Evolutionary conservation across 1,284 basidiomycete species (phyloP).

Genomic region (Sporisorium iseilematis-ciliati): DNA sequence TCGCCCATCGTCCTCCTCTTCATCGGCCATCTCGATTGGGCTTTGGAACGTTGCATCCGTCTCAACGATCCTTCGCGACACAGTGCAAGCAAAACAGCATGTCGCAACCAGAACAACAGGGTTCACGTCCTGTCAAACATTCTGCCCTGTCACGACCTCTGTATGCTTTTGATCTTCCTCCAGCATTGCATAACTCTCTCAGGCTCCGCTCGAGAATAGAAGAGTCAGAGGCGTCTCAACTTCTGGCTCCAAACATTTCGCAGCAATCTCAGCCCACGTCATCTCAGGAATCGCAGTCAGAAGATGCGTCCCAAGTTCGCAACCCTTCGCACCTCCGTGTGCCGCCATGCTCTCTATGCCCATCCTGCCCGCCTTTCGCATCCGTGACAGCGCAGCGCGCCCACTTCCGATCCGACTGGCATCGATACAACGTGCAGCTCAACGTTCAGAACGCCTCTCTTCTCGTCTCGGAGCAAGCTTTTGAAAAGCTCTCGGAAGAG

Average conservation of each 20-base stretch:
- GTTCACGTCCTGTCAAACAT: slow-evolving; percentile 21
- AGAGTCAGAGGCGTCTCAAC: slow-evolving; percentile 31
- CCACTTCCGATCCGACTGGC: slow-evolving; percentile 97
- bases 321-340: slow-evolving; percentile 28
- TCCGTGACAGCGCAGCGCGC: slow-evolving; percentile 84
- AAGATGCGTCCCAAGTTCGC: slow-evolving; percentile 16
- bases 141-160: slow-evolving; percentile 49
- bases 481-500: slow-evolving; percentile 53
- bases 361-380: slow-evolving; percentile 75
- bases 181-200: slow-evolving; percentile 27
- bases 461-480: slow-evolving; percentile 42
- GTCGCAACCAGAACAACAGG: slow-evolving; percentile 16
- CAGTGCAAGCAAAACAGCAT: slow-evolving; percentile 7
- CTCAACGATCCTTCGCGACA: background rate
- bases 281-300: slow-evolving; percentile 8
- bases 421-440: slow-evolving; percentile 92
- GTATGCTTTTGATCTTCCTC: slow-evolving; percentile 57
- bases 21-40: background rate
- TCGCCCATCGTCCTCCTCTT: background rate
- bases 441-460: slow-evolving; percentile 28
- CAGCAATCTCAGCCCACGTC: slow-evolving; percentile 6
- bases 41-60: background rate
- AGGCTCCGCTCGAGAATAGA: slow-evolving; percentile 44
- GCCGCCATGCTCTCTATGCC: slow-evolving; percentile 61
- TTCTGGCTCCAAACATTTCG: slow-evolving; percentile 12